Conservation (phyloP, 192 early-diverging fungal genomes). For the Coemansia javaensis region DNA sequence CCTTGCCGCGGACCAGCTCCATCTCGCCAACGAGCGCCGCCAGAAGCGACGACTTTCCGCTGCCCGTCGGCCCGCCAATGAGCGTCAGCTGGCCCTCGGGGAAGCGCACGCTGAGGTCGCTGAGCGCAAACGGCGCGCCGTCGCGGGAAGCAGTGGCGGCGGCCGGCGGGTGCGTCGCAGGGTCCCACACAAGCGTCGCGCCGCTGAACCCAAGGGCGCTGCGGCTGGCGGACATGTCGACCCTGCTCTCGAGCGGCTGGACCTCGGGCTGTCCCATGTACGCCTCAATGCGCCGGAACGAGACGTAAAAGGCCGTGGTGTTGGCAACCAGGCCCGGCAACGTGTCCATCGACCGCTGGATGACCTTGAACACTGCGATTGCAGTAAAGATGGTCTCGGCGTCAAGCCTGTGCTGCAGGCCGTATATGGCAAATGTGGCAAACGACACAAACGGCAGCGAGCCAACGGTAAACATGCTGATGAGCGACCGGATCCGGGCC, state of each 20-base stretch:
- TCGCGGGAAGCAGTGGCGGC: background rate
- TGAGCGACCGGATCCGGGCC: constrained; percentile 44
- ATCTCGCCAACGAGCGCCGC: constrained; percentile 84
- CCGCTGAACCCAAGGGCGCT: constrained; percentile 46
- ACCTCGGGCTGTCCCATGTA: constrained; percentile 72
- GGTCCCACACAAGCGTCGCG: constrained; percentile 28
- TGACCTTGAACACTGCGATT: constrained; percentile 63
- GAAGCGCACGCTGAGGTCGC: constrained; percentile 59
- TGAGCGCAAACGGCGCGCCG: constrained; percentile 43
- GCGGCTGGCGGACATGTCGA: background rate
- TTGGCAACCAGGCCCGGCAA: constrained; percentile 54
- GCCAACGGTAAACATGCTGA: constrained; percentile 57
- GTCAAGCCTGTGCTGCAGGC: constrained; percentile 51
- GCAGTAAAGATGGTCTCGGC: constrained; percentile 65
- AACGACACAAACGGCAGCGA: constrained; percentile 55
- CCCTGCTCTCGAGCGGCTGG: constrained; percentile 34
- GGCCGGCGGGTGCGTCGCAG: no score
- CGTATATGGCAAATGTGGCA: constrained; percentile 58
- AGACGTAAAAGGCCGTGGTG: constrained; percentile 56
- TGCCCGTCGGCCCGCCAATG: constrained; percentile 79
- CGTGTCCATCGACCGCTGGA: constrained; percentile 58
- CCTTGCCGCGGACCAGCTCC: constrained; percentile 14
- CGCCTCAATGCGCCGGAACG: constrained; percentile 59
- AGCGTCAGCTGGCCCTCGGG: constrained; percentile 64
- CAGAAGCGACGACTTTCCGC: constrained; percentile 77